Conservation (phyloP, 2,329 filamentous ascomycete genomes). For the Ascochyta clinopodiicola region DNA sequence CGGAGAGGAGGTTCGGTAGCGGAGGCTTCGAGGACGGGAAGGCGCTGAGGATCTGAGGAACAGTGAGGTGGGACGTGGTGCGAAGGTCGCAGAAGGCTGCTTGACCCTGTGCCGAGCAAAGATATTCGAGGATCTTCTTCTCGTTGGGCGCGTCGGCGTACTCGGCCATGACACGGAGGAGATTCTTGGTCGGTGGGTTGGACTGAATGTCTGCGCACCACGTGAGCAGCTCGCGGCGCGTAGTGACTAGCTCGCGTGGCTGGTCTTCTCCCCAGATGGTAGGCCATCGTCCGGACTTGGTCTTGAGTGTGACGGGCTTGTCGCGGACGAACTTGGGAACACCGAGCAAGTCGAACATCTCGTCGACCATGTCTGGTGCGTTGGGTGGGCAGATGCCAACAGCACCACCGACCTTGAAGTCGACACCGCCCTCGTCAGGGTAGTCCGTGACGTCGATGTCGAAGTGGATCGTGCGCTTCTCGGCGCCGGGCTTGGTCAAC, state of each 20-base stretch:
- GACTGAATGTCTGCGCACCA: conserved; percentile 97
- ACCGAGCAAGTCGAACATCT: conserved; percentile 80
- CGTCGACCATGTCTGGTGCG: conserved; percentile 75
- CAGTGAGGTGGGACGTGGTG: conserved; percentile 81
- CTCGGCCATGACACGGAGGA: conserved; percentile 86
- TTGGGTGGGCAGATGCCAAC: conserved; percentile 94
- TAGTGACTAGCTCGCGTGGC: conserved; percentile 84
- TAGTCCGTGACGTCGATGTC: conserved; percentile 97
- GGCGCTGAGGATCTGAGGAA: conserved; percentile 85
- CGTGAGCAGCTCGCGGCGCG: conserved; percentile 86
- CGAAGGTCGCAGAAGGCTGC: conserved; percentile 91
- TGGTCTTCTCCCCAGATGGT: conserved; percentile 97
- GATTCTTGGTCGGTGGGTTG: conserved; percentile 84
- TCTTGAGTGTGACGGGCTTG: conserved; percentile 80
- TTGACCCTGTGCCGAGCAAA: conserved; percentile 89
- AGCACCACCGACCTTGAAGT: conserved; percentile 96
- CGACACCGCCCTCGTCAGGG: conserved; percentile 79
- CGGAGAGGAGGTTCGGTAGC: conserved; percentile 78
- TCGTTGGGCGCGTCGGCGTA: conserved; percentile 80
- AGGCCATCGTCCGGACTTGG: conserved; percentile 85
- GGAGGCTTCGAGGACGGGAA: conserved; percentile 93
- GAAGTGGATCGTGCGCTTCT: conserved; percentile 97
- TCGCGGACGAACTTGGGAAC: conserved; percentile 84
- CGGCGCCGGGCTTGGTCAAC: conserved; percentile 84
- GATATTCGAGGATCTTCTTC: conserved; percentile 84